Evolutionary conservation across 495 filamentous ascomycete genomes (phyloP).

Genomic region (Neurospora terricola): DNA sequence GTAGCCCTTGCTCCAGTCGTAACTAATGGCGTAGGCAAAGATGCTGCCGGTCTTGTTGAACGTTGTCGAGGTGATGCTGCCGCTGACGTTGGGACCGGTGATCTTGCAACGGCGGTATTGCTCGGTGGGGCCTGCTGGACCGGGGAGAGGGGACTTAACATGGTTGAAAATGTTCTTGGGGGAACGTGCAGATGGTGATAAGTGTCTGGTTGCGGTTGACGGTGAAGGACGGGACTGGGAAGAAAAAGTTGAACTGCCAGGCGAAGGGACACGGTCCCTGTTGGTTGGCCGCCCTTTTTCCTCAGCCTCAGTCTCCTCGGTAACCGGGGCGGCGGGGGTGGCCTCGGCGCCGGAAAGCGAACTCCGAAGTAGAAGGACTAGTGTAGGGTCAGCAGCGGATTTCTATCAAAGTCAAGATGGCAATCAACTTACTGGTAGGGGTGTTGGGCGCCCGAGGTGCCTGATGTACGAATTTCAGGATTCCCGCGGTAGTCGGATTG

Average conservation of each 20-base stretch:
- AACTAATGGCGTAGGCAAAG: constrained; percentile 87
- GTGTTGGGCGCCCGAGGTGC: background rate
- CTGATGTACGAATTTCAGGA: background rate
- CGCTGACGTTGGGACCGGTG: constrained; percentile 80
- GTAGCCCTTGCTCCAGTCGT: constrained; percentile 95
- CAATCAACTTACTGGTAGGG: background rate
- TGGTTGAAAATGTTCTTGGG: no score
- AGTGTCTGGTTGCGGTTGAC: no score
- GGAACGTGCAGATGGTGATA: no score
- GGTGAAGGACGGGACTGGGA: no score
- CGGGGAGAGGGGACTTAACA: no score
- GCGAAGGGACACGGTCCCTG: no score
- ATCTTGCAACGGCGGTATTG: no score
- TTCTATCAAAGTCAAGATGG: background rate
- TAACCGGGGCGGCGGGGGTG: no score
- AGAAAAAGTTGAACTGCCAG: no score
- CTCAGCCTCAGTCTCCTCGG: no score
- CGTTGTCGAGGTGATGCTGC: constrained; percentile 68
- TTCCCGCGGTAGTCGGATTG: background rate
- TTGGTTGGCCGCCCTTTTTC: no score
- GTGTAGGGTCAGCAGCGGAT: background rate
- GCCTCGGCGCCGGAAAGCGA: background rate
- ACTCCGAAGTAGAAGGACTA: background rate
- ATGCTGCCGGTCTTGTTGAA: constrained; percentile 78
- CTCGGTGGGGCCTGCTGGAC: no score